Evolutionary conservation across 441 rosid species (phyloP).

Genomic region (Euphorbia schlechtendalii): DNA sequence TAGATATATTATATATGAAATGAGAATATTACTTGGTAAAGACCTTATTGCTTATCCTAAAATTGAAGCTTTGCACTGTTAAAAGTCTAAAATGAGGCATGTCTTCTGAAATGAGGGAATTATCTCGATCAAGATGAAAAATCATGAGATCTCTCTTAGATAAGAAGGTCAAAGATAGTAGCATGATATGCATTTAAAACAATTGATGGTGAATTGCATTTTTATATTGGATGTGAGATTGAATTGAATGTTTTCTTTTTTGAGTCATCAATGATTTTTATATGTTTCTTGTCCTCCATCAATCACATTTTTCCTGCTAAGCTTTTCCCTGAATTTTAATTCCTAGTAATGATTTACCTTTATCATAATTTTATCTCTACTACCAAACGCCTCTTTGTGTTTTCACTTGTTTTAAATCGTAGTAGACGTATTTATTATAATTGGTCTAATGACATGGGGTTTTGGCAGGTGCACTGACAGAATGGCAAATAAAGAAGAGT

Average conservation of each 20-base stretch:
- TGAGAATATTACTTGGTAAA: too few species aligned
- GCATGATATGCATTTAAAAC: too few species aligned
- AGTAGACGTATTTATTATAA: neutral
- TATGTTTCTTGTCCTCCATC: neutral
- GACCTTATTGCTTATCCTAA: too few species aligned
- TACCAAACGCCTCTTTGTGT: neutral
- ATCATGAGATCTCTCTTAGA: too few species aligned
- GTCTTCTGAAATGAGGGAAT: too few species aligned
- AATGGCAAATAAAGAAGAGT: conserved; percentile 36
- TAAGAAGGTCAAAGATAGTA: too few species aligned
- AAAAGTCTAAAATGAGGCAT: too few species aligned
- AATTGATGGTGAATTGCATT: neutral
- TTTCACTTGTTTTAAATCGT: neutral
- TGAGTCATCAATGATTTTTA: neutral
- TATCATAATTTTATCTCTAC: neutral
- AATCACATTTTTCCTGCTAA: neutral
- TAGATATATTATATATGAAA: too few species aligned
- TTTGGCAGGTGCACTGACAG: neutral
- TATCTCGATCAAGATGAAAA: too few species aligned
- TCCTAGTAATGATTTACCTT: neutral
- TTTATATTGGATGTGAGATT: neutral
- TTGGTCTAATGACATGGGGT: neutral
- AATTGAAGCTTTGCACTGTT: too few species aligned
- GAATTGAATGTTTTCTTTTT: neutral
- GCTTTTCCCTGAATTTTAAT: neutral